Conservation (phyloP, 2,329 filamentous ascomycete genomes). For the Ascocoryne sarcoides region DNA sequence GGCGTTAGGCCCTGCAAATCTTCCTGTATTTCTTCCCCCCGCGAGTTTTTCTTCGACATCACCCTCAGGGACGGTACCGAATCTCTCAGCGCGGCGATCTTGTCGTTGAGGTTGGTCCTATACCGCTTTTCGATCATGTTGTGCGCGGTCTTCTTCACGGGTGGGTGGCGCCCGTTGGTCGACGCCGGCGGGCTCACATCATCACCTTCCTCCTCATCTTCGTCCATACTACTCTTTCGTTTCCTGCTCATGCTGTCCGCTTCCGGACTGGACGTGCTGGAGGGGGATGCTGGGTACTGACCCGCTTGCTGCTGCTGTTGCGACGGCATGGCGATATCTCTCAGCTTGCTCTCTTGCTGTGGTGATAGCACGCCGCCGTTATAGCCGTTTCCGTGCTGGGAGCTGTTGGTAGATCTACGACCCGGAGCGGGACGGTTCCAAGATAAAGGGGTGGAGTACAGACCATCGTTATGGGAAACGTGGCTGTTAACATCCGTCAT, state of each 20-base stretch:
- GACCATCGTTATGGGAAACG: conserved; percentile 11
- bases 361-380: conserved; percentile 12
- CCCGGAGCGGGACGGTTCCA: conserved; percentile 17
- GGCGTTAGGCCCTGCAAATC: conserved; percentile 51
- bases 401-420: not conserved
- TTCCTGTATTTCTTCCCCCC: conserved; percentile 40
- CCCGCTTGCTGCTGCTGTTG: not conserved
- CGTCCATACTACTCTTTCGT: not conserved
- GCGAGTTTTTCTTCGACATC: conserved; percentile 36
- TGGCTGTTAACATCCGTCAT: conserved; percentile 7
- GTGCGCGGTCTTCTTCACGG: conserved; percentile 55
- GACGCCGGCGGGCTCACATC: not conserved
- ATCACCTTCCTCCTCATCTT: not conserved
- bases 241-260: not conserved
- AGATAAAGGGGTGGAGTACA: conserved; percentile 24
- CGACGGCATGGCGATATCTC: conserved; percentile 52
- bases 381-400: too few relatives aligned
- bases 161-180: conserved; percentile 19
- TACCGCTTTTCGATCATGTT: conserved; percentile 59
- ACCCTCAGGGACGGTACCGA: conserved; percentile 60
- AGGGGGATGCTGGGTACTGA: not conserved
- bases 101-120: conserved; percentile 75
- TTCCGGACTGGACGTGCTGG: not conserved
- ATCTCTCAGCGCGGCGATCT: conserved; percentile 67
- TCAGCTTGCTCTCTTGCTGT: conserved; percentile 34